Base-by-base conservation (phyloP, 768 basidiomycete species). In the Termitomyces sp. region DNA sequence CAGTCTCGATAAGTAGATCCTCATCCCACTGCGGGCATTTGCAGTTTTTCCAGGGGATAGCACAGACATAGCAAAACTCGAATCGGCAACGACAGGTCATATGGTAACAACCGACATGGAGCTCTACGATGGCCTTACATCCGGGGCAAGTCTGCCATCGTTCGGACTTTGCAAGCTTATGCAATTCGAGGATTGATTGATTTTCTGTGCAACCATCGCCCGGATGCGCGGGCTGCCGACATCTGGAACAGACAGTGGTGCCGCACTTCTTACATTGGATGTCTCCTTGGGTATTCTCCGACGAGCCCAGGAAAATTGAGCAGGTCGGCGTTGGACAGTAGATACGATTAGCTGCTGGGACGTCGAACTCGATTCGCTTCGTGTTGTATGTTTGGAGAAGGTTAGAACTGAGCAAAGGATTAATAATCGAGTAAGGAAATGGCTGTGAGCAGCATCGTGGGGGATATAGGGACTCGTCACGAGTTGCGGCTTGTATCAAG, bases 31-130 rank as follows among this genome's bases (percentile, higher is more conserved):
- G 84, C 0, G 73, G 73, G 60, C 88, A 90, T 0, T 1, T 5
- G 57, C 88, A 91, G 0, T 70, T 77, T 70, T 84, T 88, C 88
- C 88, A 90, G 10, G 60, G 72, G 32, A 67, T 77, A 0, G 82
- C 82, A 65, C 89, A 90, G 9, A 84, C 51, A 65, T 89, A 88
- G 64, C 87, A 88, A 68, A 88, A 88, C 62, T 88, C 67, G 0
- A 75, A 72, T 6, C 74, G 69, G 66, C 85, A 86, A 23, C 77
- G 75, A 61, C 86, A 88, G 14, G 79, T 85, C 72, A 88, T 87
- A 51, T 88, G 87, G 67, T 80, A 84, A 60, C 87, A 88, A 0
- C 87, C 86, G 5, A 74, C 64, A 18, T 71, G 65, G 16, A 86
- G 75, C 61, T 88, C 87, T 41, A 88, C 76, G 50, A 88, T 74